Percentiles rank a stretch among this genome's conserved stretches.
Evolutionary conservation across 192 early-diverging fungal genomes (phyloP).

Genomic region (Coemansia guatemalensis): DNA sequence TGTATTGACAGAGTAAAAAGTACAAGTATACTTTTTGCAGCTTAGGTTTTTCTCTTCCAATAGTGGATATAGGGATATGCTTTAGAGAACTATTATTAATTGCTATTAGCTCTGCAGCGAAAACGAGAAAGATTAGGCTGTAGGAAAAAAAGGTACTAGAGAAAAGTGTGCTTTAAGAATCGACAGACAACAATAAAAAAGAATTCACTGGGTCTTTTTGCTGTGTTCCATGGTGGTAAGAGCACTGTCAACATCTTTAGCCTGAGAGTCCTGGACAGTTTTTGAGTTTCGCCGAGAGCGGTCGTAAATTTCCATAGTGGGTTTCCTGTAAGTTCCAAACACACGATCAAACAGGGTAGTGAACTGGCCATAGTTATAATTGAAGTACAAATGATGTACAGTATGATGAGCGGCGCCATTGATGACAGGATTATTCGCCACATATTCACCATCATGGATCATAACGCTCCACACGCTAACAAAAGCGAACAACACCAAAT

Average conservation of each 20-base stretch:
- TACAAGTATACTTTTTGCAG: too few species aligned
- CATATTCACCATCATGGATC: conserved; percentile 94
- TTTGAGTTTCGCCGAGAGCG: conserved; percentile 60
- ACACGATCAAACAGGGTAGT: conserved; percentile 91
- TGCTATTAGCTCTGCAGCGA: too few species aligned
- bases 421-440: conserved; percentile 66
- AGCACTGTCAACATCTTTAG: conserved; percentile 58
- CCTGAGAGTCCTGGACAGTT: conserved; percentile 64
- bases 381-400: conserved; percentile 98
- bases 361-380: conserved; percentile 99
- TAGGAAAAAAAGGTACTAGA: too few species aligned
- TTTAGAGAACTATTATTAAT: too few species aligned
- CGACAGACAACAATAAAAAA: neutral
- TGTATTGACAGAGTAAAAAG: too few species aligned
- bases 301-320: conserved; percentile 66
- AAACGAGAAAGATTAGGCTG: too few species aligned
- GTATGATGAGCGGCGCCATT: conserved; percentile 95
- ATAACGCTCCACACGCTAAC: conserved; percentile 96
- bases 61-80: too few species aligned
- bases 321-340: conserved; percentile 68
- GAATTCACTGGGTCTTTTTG: conserved; percentile 22
- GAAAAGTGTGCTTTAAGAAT: too few species aligned
- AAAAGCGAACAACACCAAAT: conserved; percentile 78
- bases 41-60: too few species aligned
- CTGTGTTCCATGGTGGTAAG: conserved; percentile 32